These are phyloP conservation scores for Salix exigua DNA, from an alignment of 345 rosid species.

Conservation along the genomic window DNA sequence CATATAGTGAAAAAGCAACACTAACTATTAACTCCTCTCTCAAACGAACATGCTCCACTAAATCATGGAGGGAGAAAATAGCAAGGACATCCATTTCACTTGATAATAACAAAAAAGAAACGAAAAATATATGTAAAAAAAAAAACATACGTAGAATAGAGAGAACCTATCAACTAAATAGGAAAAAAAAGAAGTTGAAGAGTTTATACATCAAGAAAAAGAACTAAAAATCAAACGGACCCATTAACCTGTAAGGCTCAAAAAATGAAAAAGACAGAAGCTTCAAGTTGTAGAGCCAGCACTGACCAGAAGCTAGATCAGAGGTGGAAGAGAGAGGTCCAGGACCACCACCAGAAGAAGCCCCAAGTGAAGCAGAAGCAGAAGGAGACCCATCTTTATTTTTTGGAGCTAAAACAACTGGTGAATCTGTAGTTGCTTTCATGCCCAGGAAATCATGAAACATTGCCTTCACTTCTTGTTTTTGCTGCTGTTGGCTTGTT, in stretches of 20 bases:
- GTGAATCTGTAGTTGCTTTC: constrained; percentile 40
- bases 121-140: neutral
- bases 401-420: constrained; percentile 35
- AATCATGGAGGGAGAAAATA: neutral
- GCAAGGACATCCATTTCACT: neutral
- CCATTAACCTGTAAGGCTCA: neutral
- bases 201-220: neutral
- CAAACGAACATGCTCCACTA: neutral
- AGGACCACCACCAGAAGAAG: constrained; percentile 54
- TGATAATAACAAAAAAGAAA: neutral
- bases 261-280: neutral
- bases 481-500: constrained; percentile 28
- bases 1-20: constrained; percentile 14
- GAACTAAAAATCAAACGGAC: neutral
- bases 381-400: constrained; percentile 39
- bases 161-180: neutral
- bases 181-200: neutral
- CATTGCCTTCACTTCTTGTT: constrained; percentile 44
- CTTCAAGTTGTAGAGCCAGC: neutral
- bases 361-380: constrained; percentile 44
- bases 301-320: constrained; percentile 75
- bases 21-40: neutral
- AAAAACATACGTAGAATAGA: neutral
- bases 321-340: constrained; percentile 71
- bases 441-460: constrained; percentile 86